Base-by-base conservation (phyloP, 208 protist genomes). In the Angomonas ambiguus region DNA sequence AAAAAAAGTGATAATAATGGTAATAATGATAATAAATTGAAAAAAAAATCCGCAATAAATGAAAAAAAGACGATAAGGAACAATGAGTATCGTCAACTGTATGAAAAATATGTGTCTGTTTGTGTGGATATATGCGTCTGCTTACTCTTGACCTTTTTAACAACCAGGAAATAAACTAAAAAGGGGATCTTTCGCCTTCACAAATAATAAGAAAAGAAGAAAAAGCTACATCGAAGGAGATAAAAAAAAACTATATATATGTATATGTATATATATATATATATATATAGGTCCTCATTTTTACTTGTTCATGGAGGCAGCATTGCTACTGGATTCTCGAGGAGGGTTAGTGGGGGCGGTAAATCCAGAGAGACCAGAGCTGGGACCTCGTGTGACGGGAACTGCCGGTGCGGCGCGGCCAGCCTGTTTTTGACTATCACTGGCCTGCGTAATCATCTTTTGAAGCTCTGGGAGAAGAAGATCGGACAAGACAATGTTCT, bases 401-500 rank as follows among this genome's bases (percentile, higher is more conserved):
- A 59, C 53, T 6, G 4, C 22, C 49, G 55, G 25, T 24, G 65
- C 4, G 25, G 35, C 2, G 25, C 31, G 30, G 41, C 25, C 13
- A 31, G 27, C 48, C 25, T 42, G 22, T 20, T n/a, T 1, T 27
- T 42, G 33, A 28, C 42, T 53, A 57, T 77, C n/a, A n/a, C n/a
- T n/a, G n/a, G n/a, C 60, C 20, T 68, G 48, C 5, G 55, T 32
- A 34, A 82, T 22, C 35, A 77, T 56, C 32, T 59, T 71, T 49
- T 73, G 68, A 22, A 92, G 79, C 58, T 79, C 66, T 16, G 76
- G 67, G 33, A 75, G 72, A 10, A 92, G 58, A 32, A 78, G 51
- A 51, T 78, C 72, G 0, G 72, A 75, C 5, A 92, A 60, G 34
- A 78, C 69, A 18, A 87, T 51, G 4, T 45, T 60, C 53, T 61